Evolutionary conservation across 176 grass and related monocot genomes (phyloP), one percentile per base, ranked within the genome.

Genomic region (Dactylis glomerata): DNA sequence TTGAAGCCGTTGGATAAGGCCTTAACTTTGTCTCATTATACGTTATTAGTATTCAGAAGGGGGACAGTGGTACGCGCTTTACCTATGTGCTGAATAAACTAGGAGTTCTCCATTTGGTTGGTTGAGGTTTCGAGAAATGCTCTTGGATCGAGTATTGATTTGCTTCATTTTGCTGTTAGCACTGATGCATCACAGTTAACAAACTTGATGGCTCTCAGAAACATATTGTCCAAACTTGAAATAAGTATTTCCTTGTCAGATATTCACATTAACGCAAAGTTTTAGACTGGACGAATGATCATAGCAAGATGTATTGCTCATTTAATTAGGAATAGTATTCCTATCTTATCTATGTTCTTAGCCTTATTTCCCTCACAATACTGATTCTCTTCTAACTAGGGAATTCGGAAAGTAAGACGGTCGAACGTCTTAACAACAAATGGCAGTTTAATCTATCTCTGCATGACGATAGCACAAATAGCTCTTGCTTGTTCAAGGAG

Each of bases 401-500:
- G 55, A 88, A 88, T 86, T 77, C 80, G 15, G 84, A 89, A 33
- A 86, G 49, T 64, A 93, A 90, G 77, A 95, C 44, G n/a, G 77
- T 16, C 11, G 68, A 88, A 59, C 82, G 73, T 72, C 82, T 73
- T 58, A 76, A 68, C 51, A 45, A 42, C 28, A 92, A 82, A 81
- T 91, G 82, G 82, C 90, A 92, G 79, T 74, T 87, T 88, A 87
- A 88, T 64, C 70, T 90, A 66, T 71, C 88, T 77, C 38, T 78
- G 61, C 89, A 92, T 42, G 87, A 89, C 2, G 72, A 84, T 64
- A 75, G 33, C 83, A 79, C 81, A 10, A 87, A 95, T n/a, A 72
- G 58, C 34, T 85, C 91, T 44, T 89, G 73, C 71, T 64, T 90
- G 34, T 92, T 95, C 74, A 98, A 98, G 84, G 91, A 94, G 80